These are phyloP conservation scores for Buxus sempervirens DNA, from an alignment of 164 flowering plant species.

Conservation along the genomic window DNA sequence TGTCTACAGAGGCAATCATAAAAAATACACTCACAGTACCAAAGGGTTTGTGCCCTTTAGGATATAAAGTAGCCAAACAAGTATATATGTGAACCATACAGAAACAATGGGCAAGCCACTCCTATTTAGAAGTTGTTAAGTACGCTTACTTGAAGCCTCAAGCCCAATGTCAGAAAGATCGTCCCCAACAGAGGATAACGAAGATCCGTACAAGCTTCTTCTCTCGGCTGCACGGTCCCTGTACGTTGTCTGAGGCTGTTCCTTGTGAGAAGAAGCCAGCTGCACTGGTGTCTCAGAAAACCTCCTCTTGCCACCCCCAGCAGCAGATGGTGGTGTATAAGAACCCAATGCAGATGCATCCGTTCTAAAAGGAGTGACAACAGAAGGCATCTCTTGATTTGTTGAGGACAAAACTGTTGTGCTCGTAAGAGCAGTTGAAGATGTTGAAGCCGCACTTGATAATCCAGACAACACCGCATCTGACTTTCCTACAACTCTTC, in stretches of 20 bases:
- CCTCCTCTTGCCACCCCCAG: conserved; percentile 81
- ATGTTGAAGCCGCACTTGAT: conserved; percentile 20
- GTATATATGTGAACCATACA: conserved; percentile 2
- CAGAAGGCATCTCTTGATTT: conserved; percentile 32
- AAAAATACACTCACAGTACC: background rate
- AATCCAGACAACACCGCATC: conserved; percentile 53
- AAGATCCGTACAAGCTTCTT: conserved; percentile 88
- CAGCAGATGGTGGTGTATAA: conserved; percentile 49
- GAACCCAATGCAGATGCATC: conserved; percentile 87
- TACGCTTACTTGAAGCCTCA: conserved; percentile 78
- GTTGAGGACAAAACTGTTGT: conserved; percentile 27
- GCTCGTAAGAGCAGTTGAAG: conserved; percentile 23
- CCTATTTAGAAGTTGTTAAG: conserved; percentile 19
- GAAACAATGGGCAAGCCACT: conserved; percentile 11
- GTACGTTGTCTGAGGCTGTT: conserved; percentile 63
- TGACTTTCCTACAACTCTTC: conserved; percentile 64
- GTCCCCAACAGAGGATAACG: conserved; percentile 53
- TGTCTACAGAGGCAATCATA: background rate
- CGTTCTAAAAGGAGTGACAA: conserved; percentile 63
- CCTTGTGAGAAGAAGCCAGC: conserved; percentile 38
- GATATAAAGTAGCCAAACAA: background rate
- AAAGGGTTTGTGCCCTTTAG: background rate
- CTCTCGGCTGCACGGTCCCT: conserved; percentile 99
- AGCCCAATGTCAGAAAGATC: conserved; percentile 39
- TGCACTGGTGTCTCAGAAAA: conserved; percentile 82